Evolutionary conservation across 2,329 filamentous ascomycete species (phyloP), one percentile per base, ranked within the genome.

Genomic region (Epicoccum nigrum): DNA sequence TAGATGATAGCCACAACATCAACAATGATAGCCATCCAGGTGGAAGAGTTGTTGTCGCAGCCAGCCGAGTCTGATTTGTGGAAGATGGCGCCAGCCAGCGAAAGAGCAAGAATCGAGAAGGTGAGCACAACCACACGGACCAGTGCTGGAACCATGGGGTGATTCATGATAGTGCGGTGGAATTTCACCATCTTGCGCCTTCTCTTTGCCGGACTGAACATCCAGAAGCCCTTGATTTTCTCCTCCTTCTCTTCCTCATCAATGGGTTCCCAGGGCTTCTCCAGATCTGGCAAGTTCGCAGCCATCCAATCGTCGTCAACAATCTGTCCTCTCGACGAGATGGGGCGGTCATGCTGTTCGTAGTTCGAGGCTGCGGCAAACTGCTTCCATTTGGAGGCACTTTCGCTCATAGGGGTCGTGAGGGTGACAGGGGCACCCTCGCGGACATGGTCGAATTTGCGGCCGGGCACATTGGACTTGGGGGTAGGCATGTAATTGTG

Each of bases 1-100:
- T 97, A 99, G 2, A 93, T 85, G 51, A 97, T 82, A 3, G 94
- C 93, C 12, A 97, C 82, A 6, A 88, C 86, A 73, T 97, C 93
- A 31, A 99, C 89, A 28, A 90, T 84, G 45, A 97, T 87, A 23
- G 93, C 93, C 77, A 97, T 92, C 52, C 92, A 83, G 7, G 91
- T 89, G 43, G 94, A 95, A 2, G 77, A 75, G 43, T 77, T 77
- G 43, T 74, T 71, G 16, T 68, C 64, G 59, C 78, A 80, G 35
- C 54, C 55, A 5, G 70, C 68, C 8, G 54, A 61, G 51, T 77
- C 71, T 4, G 67, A 68, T 45, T 60, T 31, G 61, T 85, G 77
- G 70, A 86, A 90, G 41, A 97, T 92, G 19, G 85, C 86, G 3
- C 81, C 84, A 2, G 92, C 87, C 7, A 99, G 80, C 12, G 85